These are phyloP conservation scores for Dactylellina leptospora DNA, from an alignment of 2,329 filamentous ascomycete genomes.

Conservation along the genomic window DNA sequence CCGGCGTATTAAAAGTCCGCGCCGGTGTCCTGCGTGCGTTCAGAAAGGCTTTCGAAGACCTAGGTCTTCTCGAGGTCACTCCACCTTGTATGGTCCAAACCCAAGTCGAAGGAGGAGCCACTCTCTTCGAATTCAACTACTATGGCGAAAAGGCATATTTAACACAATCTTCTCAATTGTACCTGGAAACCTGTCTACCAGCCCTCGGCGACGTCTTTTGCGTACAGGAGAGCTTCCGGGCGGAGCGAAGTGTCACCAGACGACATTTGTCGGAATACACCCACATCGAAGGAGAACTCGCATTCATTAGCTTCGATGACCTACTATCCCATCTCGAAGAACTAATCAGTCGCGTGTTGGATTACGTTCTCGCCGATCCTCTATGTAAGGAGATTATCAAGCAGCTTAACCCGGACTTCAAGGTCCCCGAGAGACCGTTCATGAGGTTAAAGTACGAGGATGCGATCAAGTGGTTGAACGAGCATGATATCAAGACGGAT, in stretches of 20 bases:
- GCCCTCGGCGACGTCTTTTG: conserved; percentile 95
- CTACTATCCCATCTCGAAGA: conserved; percentile 86
- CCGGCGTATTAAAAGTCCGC: conserved; percentile 87
- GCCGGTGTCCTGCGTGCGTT: conserved; percentile 83
- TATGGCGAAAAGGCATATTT: conserved; percentile 91
- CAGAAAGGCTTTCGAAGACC: conserved; percentile 78
- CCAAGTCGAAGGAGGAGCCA: conserved; percentile 90
- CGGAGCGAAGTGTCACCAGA: conserved; percentile 92
- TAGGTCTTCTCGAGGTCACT: conserved; percentile 80
- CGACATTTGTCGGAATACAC: conserved; percentile 96
- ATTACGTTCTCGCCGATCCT: conserved; percentile 77
- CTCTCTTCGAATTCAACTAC: conserved; percentile 87
- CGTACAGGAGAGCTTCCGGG: conserved; percentile 98
- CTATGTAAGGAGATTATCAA: conserved; percentile 77
- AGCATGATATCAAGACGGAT: conserved; percentile 91
- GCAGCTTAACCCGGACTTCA: conserved; percentile 89
- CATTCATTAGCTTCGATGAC: conserved; percentile 93
- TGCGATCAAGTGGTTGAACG: conserved; percentile 90
- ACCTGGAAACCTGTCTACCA: conserved; percentile 92
- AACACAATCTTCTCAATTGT: conserved; percentile 95
- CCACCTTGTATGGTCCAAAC: conserved; percentile 94
- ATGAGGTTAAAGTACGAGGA: conserved; percentile 93
- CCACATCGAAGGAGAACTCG: conserved; percentile 93
- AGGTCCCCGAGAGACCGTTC: conserved; percentile 83
- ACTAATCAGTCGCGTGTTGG: conserved; percentile 85